Evolutionary conservation across 306 rosid genomes (phyloP).

Genomic region (Rubus idaeus): DNA sequence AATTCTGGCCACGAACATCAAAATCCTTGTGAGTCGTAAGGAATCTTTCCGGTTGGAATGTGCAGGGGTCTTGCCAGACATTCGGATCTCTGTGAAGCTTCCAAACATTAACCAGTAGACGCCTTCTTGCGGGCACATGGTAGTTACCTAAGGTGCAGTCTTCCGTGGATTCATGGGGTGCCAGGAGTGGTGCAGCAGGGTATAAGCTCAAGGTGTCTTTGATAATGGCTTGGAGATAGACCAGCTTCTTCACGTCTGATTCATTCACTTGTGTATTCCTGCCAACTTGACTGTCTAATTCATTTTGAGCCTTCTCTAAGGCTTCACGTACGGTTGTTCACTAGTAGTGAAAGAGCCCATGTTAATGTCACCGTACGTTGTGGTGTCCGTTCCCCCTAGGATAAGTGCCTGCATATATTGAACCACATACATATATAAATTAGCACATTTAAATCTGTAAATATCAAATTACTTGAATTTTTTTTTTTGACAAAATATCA

Average conservation of each 20-base stretch:
- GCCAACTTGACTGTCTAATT: constrained; percentile 27
- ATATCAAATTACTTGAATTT: no score
- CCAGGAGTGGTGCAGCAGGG: constrained; percentile 22
- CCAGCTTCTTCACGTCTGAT: constrained; percentile 24
- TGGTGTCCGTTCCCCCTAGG: constrained; percentile 26
- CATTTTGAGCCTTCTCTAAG: constrained; percentile 19
- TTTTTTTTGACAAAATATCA: no score
- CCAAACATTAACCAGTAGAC: constrained; percentile 19
- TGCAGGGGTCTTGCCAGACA: constrained; percentile 33
- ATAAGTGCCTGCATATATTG: constrained; percentile 16
- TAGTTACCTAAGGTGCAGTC: constrained; percentile 33
- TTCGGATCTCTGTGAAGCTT: constrained; percentile 36
- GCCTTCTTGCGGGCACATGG: constrained; percentile 22
- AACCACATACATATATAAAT: not conserved
- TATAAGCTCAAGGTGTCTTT: constrained; percentile 38
- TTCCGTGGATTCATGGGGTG: constrained; percentile 21
- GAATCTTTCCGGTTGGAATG: constrained; percentile 33
- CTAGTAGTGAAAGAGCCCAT: constrained; percentile 27
- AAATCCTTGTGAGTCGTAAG: not conserved
- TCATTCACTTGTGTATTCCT: constrained; percentile 25
- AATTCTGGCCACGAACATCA: constrained; percentile 27
- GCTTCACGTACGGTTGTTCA: constrained; percentile 19
- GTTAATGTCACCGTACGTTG: constrained; percentile 25
- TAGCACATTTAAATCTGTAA: no score
- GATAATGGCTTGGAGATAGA: constrained; percentile 31